Evolutionary conservation across 305 asterid genomes (phyloP).

Genomic region (Solanum hybrid): DNA sequence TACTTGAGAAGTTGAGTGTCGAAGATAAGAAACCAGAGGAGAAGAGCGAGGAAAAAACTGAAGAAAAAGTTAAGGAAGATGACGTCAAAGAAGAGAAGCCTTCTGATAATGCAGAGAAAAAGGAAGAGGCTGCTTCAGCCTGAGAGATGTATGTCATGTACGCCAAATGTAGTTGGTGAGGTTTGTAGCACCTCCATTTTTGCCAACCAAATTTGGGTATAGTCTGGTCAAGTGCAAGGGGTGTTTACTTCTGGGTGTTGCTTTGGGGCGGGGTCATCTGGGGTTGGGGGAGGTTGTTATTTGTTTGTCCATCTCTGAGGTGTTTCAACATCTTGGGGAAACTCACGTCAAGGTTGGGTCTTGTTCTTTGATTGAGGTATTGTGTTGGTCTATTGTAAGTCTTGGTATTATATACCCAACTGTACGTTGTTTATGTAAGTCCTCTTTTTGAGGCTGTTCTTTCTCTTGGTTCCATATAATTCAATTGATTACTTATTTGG

Average conservation of each 20-base stretch:
- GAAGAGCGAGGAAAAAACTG: constrained; percentile 7
- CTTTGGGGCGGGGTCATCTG: background rate
- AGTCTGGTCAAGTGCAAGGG: constrained; percentile 6
- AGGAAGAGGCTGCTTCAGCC: constrained; percentile 18
- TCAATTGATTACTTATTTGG: background rate
- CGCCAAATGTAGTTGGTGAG: background rate
- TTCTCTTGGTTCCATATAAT: background rate
- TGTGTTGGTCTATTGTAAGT: background rate
- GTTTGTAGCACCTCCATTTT: background rate
- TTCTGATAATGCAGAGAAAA: constrained; percentile 14
- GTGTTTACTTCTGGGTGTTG: background rate
- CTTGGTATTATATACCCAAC: background rate
- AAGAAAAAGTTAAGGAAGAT: constrained; percentile 16
- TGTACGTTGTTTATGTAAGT: background rate
- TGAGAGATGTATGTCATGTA: constrained; percentile 8
- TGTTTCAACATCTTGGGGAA: background rate
- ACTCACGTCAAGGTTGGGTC: background rate
- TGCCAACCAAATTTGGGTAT: constrained; percentile 7
- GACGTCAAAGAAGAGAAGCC: constrained; percentile 17
- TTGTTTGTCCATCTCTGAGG: background rate
- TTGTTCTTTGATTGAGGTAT: background rate
- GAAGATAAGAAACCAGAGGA: constrained; percentile 23
- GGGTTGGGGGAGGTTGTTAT: background rate
- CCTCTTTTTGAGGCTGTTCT: background rate
- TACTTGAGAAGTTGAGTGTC: constrained; percentile 42